Conservation (phyloP, 495 filamentous ascomycete genomes). For the Lasiosphaeria miniovina region DNA sequence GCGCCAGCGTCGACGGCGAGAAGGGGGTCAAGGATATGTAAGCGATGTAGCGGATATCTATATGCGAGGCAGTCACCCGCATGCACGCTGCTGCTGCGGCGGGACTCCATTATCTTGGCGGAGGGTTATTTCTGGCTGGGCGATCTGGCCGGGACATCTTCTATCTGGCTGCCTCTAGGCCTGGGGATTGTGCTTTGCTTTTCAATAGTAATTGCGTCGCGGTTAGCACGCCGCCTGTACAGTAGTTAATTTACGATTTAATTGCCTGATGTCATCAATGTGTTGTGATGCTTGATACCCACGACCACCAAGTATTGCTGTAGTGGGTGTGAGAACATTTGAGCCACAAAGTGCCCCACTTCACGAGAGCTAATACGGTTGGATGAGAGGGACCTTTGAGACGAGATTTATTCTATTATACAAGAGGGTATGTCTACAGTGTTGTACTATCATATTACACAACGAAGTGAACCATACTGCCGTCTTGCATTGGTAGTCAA, state of each 20-base stretch:
- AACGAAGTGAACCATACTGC: too few species aligned
- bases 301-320: too few species aligned
- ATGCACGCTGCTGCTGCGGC: constrained; percentile 7
- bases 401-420: too few species aligned
- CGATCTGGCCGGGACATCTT: constrained; percentile 19
- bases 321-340: too few species aligned
- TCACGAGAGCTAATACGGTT: too few species aligned
- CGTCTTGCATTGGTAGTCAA: too few species aligned
- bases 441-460: too few species aligned
- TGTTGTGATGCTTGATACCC: not conserved
- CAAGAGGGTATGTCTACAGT: too few species aligned
- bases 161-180: constrained; percentile 26
- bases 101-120: constrained; percentile 29
- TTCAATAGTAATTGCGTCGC: constrained; percentile 12
- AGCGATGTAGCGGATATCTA: constrained; percentile 10
- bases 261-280: not conserved
- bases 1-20: constrained; percentile 36
- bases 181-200: constrained; percentile 13
- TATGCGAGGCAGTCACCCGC: constrained; percentile 22
- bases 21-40: constrained; percentile 33
- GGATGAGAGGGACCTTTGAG: too few species aligned
- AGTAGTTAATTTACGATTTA: not conserved
- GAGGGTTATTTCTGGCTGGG: constrained; percentile 18
- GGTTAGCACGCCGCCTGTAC: constrained; percentile 22
- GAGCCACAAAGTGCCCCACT: too few species aligned